Evolutionary conservation across 2,329 filamentous ascomycete species (phyloP), one percentile per base, ranked within the genome.

Genomic region (Trichoderma cornu-damae): DNA sequence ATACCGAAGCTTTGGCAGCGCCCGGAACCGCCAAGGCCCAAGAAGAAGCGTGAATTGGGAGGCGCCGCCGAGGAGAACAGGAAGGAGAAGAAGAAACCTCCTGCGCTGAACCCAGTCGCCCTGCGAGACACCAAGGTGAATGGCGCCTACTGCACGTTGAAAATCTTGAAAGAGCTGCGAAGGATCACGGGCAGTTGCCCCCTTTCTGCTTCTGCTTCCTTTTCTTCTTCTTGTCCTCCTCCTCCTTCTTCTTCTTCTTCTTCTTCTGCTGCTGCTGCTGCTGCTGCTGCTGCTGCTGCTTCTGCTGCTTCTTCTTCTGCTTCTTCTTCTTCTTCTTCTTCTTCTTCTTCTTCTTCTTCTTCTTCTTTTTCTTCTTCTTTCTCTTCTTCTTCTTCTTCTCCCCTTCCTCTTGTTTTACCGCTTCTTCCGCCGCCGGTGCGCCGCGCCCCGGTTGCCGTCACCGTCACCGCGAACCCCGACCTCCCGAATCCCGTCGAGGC

Each of bases 1-100:
- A 78, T 85, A 57, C 80, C 83, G 1, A 77, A 79, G 47, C 72
- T 87, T 3, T 87, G 84, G 83, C 70, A 81, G 57, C 77, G 78
- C 0, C 75, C 77, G 0, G 75, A 78, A 47, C 75, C 73, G 57
- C 70, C 72, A 46, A 78, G 76, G 63, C 64, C 62, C 14, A 72
- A 69, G 63, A 74, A 70, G 61, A 73, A 70, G 60, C 66, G 69
- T 28, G 72, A 73, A 28, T 66, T 64, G 5, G 60, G 60, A 20
- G 65, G 65, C 30, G 55, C 60, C 6, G 66, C 64, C 44, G 66
- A 65, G 5, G 62, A 55, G 26, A 60, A 65, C 12, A 66, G 70
- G 63, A 54, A 62, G 42, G 60, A 72, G 43, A 62, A 57, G 28
- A 68, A 69, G 54, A 72, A 70, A 35, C 69, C 71, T 1, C 63